phyloP scores from a whole-genome alignment of 2,329 filamentous ascomycete species.

The Fusarium sp. region DNA sequence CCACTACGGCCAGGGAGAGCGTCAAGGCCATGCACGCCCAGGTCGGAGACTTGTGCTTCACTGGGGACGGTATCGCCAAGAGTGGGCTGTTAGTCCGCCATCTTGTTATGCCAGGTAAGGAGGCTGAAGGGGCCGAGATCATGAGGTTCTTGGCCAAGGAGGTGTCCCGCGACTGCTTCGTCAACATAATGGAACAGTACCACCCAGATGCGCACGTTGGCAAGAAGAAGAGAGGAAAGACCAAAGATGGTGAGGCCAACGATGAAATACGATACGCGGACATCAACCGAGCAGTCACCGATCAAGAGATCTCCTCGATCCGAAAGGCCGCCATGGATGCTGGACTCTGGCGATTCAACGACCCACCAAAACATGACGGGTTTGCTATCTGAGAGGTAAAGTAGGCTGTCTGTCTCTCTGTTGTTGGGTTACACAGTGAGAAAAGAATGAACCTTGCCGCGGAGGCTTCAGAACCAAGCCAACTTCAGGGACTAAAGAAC shows the following conservation, averaged over 20 bases:
- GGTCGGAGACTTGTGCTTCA: conserved; percentile 87
- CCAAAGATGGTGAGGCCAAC: conserved; percentile 54
- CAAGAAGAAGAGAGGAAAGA: conserved; percentile 63
- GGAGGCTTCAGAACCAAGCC: conserved; percentile 29
- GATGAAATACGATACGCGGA: conserved; percentile 76
- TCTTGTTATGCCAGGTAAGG: conserved; percentile 86
- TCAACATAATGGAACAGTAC: conserved; percentile 93
- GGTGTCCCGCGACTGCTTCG: conserved; percentile 79
- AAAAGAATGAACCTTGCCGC: conserved; percentile 9
- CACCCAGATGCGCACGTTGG: conserved; percentile 85
- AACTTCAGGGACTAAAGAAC: conserved; percentile 24
- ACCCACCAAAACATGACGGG: conserved; percentile 66
- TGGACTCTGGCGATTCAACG: conserved; percentile 84
- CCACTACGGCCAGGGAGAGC: conserved; percentile 78
- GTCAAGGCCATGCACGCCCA: conserved; percentile 84
- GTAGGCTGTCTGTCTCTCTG: conserved; percentile 18
- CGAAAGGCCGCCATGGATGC: conserved; percentile 75
- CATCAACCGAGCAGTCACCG: conserved; percentile 74
- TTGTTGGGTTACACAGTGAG: conserved; percentile 17
- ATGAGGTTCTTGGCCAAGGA: conserved; percentile 81
- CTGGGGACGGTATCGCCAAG: conserved; percentile 83
- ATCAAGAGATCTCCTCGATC: conserved; percentile 75
- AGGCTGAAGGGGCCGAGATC: conserved; percentile 78
- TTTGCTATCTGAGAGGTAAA: conserved; percentile 59
- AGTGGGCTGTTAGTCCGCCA: conserved; percentile 81